These are phyloP conservation scores for Pyrenophora seminiperda DNA, from an alignment of 2,329 filamentous ascomycete species.

Conservation along the genomic window DNA sequence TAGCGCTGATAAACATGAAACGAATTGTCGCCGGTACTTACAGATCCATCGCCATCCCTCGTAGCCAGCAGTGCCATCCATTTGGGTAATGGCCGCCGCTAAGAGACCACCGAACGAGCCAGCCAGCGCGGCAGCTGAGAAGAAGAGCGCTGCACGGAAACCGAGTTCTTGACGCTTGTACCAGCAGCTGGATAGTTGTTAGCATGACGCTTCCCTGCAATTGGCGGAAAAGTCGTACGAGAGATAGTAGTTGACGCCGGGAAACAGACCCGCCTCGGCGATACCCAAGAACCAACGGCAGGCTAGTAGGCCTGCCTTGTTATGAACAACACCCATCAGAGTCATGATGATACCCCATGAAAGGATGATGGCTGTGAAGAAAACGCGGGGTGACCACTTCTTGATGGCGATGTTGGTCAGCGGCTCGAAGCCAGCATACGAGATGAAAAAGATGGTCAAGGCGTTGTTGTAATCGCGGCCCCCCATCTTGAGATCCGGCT, in stretches of 20 bases:
- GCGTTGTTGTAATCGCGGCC: constrained; percentile 69
- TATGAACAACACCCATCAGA: constrained; percentile 55
- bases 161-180: constrained; percentile 61
- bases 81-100: constrained; percentile 63
- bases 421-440: constrained; percentile 55
- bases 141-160: constrained; percentile 63
- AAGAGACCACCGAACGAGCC: constrained; percentile 66
- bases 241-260: constrained; percentile 59
- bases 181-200: constrained; percentile 49
- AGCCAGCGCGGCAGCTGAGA: constrained; percentile 62
- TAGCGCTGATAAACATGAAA: constrained; percentile 8
- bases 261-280: constrained; percentile 47
- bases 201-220: background rate
- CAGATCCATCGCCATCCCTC: constrained; percentile 50
- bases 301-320: constrained; percentile 43
- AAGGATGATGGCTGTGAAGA: constrained; percentile 55
- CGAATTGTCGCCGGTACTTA: constrained; percentile 9
- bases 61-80: constrained; percentile 60
- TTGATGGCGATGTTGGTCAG: constrained; percentile 68
- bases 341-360: constrained; percentile 57
- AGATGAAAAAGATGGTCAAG: constrained; percentile 68
- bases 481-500: constrained; percentile 33
- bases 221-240: constrained; percentile 49
- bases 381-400: constrained; percentile 58
- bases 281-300: constrained; percentile 47